Evolutionary conservation across 2,329 filamentous ascomycete genomes (phyloP).

Genomic region (Pyrenophora seminiperda): DNA sequence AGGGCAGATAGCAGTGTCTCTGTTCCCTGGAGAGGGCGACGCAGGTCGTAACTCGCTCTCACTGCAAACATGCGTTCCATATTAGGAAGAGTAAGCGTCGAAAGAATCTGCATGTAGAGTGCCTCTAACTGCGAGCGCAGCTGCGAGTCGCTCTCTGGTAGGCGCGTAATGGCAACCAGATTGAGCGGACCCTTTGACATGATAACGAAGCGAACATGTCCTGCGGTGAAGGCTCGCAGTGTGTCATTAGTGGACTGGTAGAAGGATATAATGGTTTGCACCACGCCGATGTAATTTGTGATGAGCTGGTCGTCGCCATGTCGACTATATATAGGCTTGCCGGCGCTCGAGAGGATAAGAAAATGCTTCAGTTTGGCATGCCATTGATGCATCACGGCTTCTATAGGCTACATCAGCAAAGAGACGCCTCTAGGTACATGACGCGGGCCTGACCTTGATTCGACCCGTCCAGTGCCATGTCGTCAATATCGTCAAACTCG

Average conservation of each 20-base stretch:
- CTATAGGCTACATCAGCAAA: slow-evolving; percentile 43
- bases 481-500: slow-evolving; percentile 79
- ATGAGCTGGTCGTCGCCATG: slow-evolving; percentile 90
- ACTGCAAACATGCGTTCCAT: slow-evolving; percentile 86
- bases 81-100: slow-evolving; percentile 86
- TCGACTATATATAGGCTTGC: slow-evolving; percentile 95
- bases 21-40: slow-evolving; percentile 87
- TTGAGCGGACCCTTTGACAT: slow-evolving; percentile 85
- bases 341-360: slow-evolving; percentile 91
- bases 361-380: slow-evolving; percentile 96
- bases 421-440: slow-evolving; percentile 19
- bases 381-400: slow-evolving; percentile 70
- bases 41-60: slow-evolving; percentile 90
- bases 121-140: slow-evolving; percentile 87
- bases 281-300: slow-evolving; percentile 90
- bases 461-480: slow-evolving; percentile 58
- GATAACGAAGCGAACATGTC: slow-evolving; percentile 82
- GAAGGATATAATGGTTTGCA: slow-evolving; percentile 97
- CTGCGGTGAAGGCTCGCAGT: slow-evolving; percentile 85
- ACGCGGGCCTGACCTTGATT: slow-evolving; percentile 63
- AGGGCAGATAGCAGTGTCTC: slow-evolving; percentile 89
- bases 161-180: slow-evolving; percentile 87
- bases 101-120: slow-evolving; percentile 97
- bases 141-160: slow-evolving; percentile 91
- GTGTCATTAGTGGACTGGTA: slow-evolving; percentile 81